phyloP scores from a whole-genome alignment of 2,329 filamentous ascomycete species.

The Botrytis porri region DNA sequence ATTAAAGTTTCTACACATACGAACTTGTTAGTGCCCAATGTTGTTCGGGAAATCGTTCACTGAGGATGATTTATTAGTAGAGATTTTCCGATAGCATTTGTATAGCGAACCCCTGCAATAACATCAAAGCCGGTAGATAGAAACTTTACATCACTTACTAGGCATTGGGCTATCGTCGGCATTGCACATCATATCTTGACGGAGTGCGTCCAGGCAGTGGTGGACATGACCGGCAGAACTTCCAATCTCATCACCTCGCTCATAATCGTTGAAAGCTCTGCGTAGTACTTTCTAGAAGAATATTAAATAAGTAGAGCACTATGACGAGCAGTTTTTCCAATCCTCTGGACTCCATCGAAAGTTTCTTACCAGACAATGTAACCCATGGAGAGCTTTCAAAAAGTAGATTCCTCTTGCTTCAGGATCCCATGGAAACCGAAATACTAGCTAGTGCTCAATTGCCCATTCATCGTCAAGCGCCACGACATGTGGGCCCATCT shows the following conservation, averaged over 20 bases:
- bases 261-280: neutral
- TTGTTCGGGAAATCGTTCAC: neutral
- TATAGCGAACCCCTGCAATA: neutral
- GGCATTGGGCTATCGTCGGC: conserved; percentile 16
- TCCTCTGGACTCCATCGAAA: neutral
- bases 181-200: conserved; percentile 19
- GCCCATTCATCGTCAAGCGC: conserved; percentile 8
- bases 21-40: conserved; percentile 15
- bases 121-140: neutral
- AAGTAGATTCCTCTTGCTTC: conserved; percentile 11
- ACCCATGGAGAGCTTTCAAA: conserved; percentile 7
- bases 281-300: neutral
- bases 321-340: neutral
- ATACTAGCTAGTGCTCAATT: neutral
- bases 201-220: conserved; percentile 17
- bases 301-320: neutral
- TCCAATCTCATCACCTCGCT: neutral
- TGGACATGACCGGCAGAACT: neutral
- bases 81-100: neutral
- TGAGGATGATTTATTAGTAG: neutral
- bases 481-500: neutral
- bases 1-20: conserved; percentile 19
- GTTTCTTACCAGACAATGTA: conserved; percentile 9
- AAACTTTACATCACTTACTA: neutral
- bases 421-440: conserved; percentile 10